A percentile compares a stretch with the other conserved stretches of the same genome.
Evolutionary conservation across 2,329 filamentous ascomycete genomes (phyloP).

Genomic region (Alternaria conjuncta): DNA sequence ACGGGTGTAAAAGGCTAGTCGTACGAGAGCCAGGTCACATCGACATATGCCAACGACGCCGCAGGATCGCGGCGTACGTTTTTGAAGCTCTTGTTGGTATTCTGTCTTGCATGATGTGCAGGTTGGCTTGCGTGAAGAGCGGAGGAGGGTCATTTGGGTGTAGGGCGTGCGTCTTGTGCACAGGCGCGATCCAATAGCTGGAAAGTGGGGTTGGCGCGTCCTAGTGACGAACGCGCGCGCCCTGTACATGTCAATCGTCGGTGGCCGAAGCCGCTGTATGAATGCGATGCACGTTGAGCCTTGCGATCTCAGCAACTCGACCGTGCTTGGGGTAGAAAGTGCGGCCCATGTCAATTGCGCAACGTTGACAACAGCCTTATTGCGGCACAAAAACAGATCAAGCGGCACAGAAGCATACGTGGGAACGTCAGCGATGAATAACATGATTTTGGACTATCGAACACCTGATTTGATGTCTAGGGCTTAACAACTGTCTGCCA

Average conservation of each 20-base stretch:
- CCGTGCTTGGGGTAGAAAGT: neutral
- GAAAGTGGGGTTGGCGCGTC: neutral
- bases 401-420: neutral
- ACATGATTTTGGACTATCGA: neutral
- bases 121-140: neutral
- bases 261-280: neutral
- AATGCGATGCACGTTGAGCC: neutral
- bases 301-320: neutral
- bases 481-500: slow-evolving; percentile 33
- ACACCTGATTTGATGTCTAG: neutral
- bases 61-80: neutral
- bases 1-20: neutral
- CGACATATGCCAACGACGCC: neutral
- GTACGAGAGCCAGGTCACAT: neutral
- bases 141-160: neutral
- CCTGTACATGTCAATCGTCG: slow-evolving; percentile 11
- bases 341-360: neutral
- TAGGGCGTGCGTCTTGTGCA: slow-evolving; percentile 10
- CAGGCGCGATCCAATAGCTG: neutral
- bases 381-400: neutral
- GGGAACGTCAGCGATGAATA: neutral
- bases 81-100: neutral
- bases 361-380: neutral
- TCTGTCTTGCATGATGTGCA: neutral
- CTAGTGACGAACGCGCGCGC: slow-evolving; percentile 1